Evolutionary conservation across 106 monocot species (phyloP).

Genomic region (Hemerocallis citrina): DNA sequence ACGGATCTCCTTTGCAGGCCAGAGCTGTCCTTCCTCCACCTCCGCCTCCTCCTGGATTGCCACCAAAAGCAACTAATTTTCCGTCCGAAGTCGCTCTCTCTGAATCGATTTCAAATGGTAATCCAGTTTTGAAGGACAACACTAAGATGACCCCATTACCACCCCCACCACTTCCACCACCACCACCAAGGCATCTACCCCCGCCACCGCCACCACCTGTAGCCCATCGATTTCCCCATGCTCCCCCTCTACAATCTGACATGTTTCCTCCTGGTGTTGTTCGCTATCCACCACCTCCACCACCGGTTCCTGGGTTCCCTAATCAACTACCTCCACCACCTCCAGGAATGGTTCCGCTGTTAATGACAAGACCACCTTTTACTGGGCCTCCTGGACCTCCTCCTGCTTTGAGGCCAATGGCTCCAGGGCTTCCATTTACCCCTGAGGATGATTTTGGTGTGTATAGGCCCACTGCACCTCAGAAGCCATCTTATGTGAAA

Average conservation of each 20-base stretch:
- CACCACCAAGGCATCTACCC: conserved; percentile 38
- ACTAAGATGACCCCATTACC: conserved; percentile 19
- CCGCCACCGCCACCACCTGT: conserved; percentile 26
- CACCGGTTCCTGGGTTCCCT: conserved; percentile 46
- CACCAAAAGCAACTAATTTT: conserved; percentile 20
- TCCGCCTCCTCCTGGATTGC: conserved; percentile 74
- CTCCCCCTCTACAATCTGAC: conserved; percentile 39
- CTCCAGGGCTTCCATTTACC: conserved; percentile 18
- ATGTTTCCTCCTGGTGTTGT: conserved; percentile 55
- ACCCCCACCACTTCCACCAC: conserved; percentile 36
- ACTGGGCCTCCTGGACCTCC: conserved; percentile 45
- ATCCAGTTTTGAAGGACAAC: conserved; percentile 15
- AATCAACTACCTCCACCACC: conserved; percentile 39
- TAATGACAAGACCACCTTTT: conserved; percentile 40
- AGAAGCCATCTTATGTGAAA: conserved; percentile 91
- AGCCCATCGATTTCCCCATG: conserved; percentile 30
- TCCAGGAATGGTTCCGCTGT: conserved; percentile 41
- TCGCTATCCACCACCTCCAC: conserved; percentile 64
- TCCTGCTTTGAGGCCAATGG: conserved; percentile 21
- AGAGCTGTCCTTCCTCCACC: conserved; percentile 44
- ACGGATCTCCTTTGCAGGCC: conserved; percentile 29
- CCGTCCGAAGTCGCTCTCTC: conserved; percentile 14
- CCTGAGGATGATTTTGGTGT: conserved; percentile 31
- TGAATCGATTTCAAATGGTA: conserved; percentile 11
- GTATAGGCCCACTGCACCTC: conserved; percentile 36